phyloP scores from a whole-genome alignment of 176 grass and related monocot genomes.

The Oryza glumipatula region DNA sequence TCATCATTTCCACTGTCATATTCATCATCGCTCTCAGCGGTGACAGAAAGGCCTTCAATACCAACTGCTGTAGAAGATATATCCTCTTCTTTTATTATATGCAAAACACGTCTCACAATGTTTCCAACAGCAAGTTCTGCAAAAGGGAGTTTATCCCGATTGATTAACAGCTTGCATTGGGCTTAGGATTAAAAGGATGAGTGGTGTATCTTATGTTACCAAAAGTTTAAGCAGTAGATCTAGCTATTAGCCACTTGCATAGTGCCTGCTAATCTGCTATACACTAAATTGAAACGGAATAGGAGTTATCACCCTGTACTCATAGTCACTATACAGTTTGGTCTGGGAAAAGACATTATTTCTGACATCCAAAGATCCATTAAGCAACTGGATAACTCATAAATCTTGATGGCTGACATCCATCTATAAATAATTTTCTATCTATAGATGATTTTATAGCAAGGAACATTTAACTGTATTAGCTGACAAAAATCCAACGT shows the following conservation, averaged over 20 bases:
- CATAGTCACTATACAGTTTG: slow-evolving; percentile 2
- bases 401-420: background rate
- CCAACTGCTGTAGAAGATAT: slow-evolving; percentile 67
- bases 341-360: background rate
- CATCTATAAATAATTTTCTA: background rate
- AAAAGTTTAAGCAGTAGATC: background rate
- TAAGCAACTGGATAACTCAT: slow-evolving; percentile 23
- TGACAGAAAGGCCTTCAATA: slow-evolving; percentile 71
- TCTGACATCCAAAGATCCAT: slow-evolving; percentile 18
- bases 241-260: slow-evolving; percentile 9
- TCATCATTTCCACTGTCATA: slow-evolving; percentile 69
- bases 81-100: slow-evolving; percentile 98
- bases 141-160: background rate
- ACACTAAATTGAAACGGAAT: slow-evolving; percentile 7
- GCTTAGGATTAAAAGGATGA: background rate
- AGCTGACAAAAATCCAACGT: background rate
- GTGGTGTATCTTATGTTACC: background rate
- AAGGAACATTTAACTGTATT: background rate
- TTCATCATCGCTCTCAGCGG: slow-evolving; percentile 76
- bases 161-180: background rate
- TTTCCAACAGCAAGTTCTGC: slow-evolving; percentile 93
- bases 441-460: background rate
- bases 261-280: background rate
- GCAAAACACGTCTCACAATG: slow-evolving; percentile 93
- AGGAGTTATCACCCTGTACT: background rate